phyloP scores from a whole-genome alignment of 768 basidiomycete genomes.

The Mycena leptocephala region DNA sequence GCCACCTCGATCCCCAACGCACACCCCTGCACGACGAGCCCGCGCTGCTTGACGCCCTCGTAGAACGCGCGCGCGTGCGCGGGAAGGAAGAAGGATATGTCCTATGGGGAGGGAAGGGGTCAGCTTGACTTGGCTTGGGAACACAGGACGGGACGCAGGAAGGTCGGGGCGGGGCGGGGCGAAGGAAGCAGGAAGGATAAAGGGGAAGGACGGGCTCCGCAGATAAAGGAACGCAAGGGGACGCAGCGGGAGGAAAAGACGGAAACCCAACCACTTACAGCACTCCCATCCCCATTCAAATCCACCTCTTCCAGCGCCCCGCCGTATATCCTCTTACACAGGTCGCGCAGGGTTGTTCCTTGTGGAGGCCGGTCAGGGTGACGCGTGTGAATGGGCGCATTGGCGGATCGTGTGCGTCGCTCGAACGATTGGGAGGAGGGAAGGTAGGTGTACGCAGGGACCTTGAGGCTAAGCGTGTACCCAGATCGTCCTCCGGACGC shows the following conservation, averaged over 20 bases:
- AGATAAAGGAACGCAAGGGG: too few species aligned
- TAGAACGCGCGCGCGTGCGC: conserved; percentile 20
- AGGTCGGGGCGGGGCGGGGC: neutral
- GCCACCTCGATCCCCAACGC: neutral
- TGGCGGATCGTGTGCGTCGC: neutral
- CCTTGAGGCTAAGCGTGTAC: neutral
- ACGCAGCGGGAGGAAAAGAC: neutral
- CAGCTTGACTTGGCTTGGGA: too few species aligned
- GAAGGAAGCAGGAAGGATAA: too few species aligned
- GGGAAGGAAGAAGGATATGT: neutral
- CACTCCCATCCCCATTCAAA: neutral
- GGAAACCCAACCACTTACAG: neutral
- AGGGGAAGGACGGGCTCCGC: too few species aligned
- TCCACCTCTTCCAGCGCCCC: neutral
- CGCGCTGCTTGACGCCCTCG: neutral
- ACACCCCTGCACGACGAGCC: neutral
- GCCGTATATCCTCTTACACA: neutral
- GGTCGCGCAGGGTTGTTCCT: neutral
- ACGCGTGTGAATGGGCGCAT: neutral
- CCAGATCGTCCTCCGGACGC: too few species aligned
- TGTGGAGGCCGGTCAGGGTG: neutral
- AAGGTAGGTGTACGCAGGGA: neutral
- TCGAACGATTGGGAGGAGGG: too few species aligned
- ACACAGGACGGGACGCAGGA: too few species aligned
- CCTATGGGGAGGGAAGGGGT: too few species aligned